A percentile compares a stretch with the other conserved stretches of the same genome.
These are phyloP conservation scores for Diplodia scrobiculata DNA, from an alignment of 2,329 filamentous ascomycete species.

Conservation along the genomic window DNA sequence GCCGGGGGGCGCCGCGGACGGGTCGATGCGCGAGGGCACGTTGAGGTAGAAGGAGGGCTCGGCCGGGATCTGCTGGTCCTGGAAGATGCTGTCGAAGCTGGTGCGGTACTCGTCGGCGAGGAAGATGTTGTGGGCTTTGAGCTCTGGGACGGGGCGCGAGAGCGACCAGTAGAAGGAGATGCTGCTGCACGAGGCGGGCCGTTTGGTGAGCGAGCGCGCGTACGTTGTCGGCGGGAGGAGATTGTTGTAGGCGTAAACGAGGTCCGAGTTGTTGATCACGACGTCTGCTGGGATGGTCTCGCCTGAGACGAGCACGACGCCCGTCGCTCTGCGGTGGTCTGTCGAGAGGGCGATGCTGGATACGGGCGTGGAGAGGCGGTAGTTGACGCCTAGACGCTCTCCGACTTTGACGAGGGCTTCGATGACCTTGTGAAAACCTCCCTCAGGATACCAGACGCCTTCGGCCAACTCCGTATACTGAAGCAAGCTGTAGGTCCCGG, in stretches of 20 bases:
- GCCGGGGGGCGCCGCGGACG: conserved; percentile 65
- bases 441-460: conserved; percentile 74
- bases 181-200: conserved; percentile 67
- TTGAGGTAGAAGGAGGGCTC: conserved; percentile 78
- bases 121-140: conserved; percentile 75
- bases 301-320: conserved; percentile 62
- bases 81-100: conserved; percentile 76
- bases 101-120: conserved; percentile 71
- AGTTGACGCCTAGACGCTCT: conserved; percentile 63
- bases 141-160: conserved; percentile 60
- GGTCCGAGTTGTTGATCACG: conserved; percentile 71
- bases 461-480: conserved; percentile 76
- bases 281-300: conserved; percentile 64
- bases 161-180: conserved; percentile 79
- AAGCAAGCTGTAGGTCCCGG: conserved; percentile 70
- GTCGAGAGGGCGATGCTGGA: conserved; percentile 56
- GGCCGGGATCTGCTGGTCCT: conserved; percentile 65
- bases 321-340: conserved; percentile 58
- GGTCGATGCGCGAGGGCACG: conserved; percentile 69
- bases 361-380: conserved; percentile 62
- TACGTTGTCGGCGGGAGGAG: conserved; percentile 60
- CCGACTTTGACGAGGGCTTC: conserved; percentile 66
- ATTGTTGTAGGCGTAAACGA: conserved; percentile 73
- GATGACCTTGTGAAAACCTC: conserved; percentile 67
- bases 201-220: conserved; percentile 49